Percentiles rank a stretch among this genome's conserved stretches.
Evolutionary conservation across 164 flowering plant genomes (phyloP).

Genomic region (Nymphaea thermarum): DNA sequence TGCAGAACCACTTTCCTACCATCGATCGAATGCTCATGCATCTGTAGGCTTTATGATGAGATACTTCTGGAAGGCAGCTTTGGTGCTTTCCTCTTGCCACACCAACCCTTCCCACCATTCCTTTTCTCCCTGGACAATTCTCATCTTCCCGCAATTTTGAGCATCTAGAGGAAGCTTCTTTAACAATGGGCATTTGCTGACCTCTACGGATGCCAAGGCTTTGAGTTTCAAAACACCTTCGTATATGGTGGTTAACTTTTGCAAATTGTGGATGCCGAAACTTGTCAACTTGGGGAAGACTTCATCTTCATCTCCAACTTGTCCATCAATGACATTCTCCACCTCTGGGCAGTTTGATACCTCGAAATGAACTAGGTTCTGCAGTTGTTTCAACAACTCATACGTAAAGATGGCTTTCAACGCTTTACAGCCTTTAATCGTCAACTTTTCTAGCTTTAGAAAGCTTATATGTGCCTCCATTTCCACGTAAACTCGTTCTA

Average conservation of each 20-base stretch:
- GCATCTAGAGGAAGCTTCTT: not conserved
- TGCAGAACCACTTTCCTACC: too few relatives aligned
- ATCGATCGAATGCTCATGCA: too few relatives aligned
- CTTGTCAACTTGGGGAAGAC: not conserved
- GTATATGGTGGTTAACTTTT: not conserved
- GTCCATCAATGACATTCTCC: not conserved
- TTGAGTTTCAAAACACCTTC: not conserved
- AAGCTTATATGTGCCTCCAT: not conserved
- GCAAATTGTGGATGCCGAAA: not conserved
- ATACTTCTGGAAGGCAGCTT: not conserved
- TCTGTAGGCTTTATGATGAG: too few relatives aligned
- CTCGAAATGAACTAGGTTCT: not conserved
- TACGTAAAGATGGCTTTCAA: not conserved
- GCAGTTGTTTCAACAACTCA: not conserved
- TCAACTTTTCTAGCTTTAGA: not conserved
- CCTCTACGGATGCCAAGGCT: not conserved
- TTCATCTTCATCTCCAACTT: not conserved
- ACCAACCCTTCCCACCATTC: constrained; percentile 1
- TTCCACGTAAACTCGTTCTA: not conserved
- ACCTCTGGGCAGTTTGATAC: not conserved
- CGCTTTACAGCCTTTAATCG: not conserved
- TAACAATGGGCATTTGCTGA: not conserved
- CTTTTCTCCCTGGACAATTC: not conserved
- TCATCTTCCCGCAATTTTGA: not conserved
- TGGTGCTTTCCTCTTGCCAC: not conserved